Base-by-base conservation (phyloP, 2,329 filamentous ascomycete genomes). In the Dendrostoma leiphaemia region DNA sequence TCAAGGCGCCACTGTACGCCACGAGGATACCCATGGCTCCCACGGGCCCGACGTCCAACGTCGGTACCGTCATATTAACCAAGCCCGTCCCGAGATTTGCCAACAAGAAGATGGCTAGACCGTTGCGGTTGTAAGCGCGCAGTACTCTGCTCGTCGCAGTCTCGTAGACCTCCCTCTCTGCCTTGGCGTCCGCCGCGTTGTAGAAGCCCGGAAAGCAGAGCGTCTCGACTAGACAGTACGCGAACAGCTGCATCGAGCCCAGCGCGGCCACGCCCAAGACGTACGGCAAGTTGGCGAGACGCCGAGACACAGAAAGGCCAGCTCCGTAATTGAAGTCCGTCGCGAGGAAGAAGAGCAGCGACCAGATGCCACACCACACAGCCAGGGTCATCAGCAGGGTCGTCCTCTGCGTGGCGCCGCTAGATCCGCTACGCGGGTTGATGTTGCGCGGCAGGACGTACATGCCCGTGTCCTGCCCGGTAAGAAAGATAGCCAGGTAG, bases 401-500 rank as follows among this genome's bases (percentile, higher is more conserved):
- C 53, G 73, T 80, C 24, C 81, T 76, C 64, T 83, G 81, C 51
- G 73, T 65, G 59, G 72, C 65, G 52, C 73, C 67, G 60, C 73
- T 66, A 57, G 73, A 62, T 63, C 71, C 63, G 65, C 71, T 73
- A 59, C 71, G 74, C 56, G 71, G 64, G 59, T 67, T 73, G 63
- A 79, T 66, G 66, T 69, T 73, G 56, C 84, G 70, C 3, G 90
- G 90, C 34, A 97, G 82, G 55, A 94, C 82, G 58, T 86, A 83
- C 71, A 92, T 85, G 47, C 94, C 94, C 17, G 87, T 83, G 37
- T 89, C 88, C 67, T 95, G 91, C 3, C 94, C 94, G 1, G 90
- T 85, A 35, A 99, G 83, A 70, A 97, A 99, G 56, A 99, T 97
- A 44, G 93, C 89, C 43, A 99, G 81, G 67, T 99, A 99, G 4